Evolutionary conservation across 495 filamentous ascomycete species (phyloP), one percentile per base, ranked within the genome.

Genomic region (Oidiodendron maius): DNA sequence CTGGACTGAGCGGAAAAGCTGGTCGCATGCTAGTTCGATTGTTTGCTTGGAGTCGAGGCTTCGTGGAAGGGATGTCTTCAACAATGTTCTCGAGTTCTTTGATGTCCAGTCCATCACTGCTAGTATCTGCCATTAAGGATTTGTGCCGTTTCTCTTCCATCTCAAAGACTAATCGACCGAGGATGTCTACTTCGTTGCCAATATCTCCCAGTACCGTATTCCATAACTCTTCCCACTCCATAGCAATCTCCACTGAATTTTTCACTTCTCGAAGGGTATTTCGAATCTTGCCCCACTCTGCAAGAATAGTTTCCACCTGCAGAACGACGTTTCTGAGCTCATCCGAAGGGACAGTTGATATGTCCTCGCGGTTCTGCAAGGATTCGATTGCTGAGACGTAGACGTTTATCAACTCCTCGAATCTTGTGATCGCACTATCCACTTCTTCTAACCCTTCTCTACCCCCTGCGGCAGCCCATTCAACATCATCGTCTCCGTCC

Each of bases 161-260:
- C 62, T 97, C 90, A 56, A 96, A 96, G 26, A 97, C 84, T 34
- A 94, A 68, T 25, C 82, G 75, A 61, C 80, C 78, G 11, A 96
- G 77, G 8, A 84, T 83, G 50, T 95, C 88, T 63, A 96, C 78
- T 65, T 98, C 93, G 45, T 83, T 77, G 30, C 87, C 86, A 37
- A 98, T 96, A 65, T 97, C 91, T 28, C 91, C 91, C 15, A 98
- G 70, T 16, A 97, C 89, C 60, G 75, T 87, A 55, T 86, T 87
- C 91, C 91, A 96, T 17, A 98, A 72, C 68, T 97, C 93, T 62
- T 95, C 90, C 91, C 91, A 98, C 56, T 98, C 93, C 89, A 96
- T 91, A 6, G 93, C 93, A 41, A 95, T 75, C 64, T 96, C 93
- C 4, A 97, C 91, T 53, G 96, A 90, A 32, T 78, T 78, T 59